Evolutionary conservation across 106 monocot genomes (phyloP).

Genomic region (Acorus calamus): DNA sequence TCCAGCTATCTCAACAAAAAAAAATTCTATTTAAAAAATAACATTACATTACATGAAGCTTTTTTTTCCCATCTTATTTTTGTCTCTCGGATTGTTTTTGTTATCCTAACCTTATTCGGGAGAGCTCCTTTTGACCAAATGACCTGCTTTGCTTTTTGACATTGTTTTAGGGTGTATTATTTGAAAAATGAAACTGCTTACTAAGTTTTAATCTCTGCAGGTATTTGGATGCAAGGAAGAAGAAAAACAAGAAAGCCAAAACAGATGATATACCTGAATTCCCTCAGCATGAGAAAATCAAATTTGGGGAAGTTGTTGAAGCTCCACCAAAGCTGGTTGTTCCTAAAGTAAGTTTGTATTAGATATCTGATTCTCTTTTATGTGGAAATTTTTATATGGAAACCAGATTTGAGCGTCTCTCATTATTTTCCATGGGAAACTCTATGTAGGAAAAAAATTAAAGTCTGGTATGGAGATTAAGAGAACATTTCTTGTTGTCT

Average conservation of each 20-base stretch:
- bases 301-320: slow-evolving; percentile 84
- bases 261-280: slow-evolving; percentile 39
- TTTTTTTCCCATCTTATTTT: too few species aligned
- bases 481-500: too few species aligned
- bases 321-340: slow-evolving; percentile 62
- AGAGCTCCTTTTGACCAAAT: neutral
- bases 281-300: slow-evolving; percentile 69
- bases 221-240: slow-evolving; percentile 60
- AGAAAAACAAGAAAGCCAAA: slow-evolving; percentile 47
- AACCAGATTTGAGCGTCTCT: too few species aligned
- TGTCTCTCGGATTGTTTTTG: too few species aligned
- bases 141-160: neutral
- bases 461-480: too few species aligned
- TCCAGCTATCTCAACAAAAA: too few species aligned
- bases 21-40: too few species aligned
- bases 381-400: too few species aligned
- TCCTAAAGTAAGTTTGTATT: slow-evolving; percentile 37
- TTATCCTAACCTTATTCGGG: too few species aligned
- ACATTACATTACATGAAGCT: too few species aligned
- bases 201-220: slow-evolving; percentile 14
- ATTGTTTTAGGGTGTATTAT: neutral
- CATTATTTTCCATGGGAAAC: too few species aligned
- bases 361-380: neutral
- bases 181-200: neutral
- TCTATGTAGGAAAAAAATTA: too few species aligned